Percentiles rank a stretch among this genome's conserved stretches.
These are phyloP conservation scores for Claviceps purpurea DNA, from an alignment of 2,329 filamentous ascomycete species.

Conservation along the genomic window DNA sequence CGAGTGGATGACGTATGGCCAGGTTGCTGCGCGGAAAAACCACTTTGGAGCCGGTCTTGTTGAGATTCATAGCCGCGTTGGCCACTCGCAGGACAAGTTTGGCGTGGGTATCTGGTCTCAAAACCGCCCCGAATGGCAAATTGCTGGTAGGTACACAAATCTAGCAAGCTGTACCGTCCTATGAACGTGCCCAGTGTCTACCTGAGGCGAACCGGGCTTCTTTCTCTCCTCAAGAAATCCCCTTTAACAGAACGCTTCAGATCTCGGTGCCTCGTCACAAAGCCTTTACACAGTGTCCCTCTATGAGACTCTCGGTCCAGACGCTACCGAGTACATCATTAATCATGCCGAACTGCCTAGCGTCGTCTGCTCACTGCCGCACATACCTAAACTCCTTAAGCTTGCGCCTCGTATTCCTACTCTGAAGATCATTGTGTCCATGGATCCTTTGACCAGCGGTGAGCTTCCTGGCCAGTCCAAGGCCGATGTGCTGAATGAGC, in stretches of 20 bases:
- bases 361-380: constrained; percentile 65
- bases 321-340: constrained; percentile 89
- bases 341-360: constrained; percentile 70
- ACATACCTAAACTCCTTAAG: constrained; percentile 71
- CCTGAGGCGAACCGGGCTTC: neutral
- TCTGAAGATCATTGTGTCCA: constrained; percentile 75
- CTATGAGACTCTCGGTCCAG: constrained; percentile 88
- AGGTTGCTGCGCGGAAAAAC: constrained; percentile 65
- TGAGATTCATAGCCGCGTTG: constrained; percentile 62
- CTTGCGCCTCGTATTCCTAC: constrained; percentile 61
- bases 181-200: neutral
- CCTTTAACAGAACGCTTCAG: constrained; percentile 26
- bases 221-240: neutral
- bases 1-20: constrained; percentile 70
- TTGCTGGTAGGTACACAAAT: constrained; percentile 41
- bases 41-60: constrained; percentile 79
- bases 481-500: constrained; percentile 57
- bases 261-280: constrained; percentile 79
- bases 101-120: constrained; percentile 78
- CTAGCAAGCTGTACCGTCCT: neutral
- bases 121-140: constrained; percentile 79
- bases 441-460: constrained; percentile 71
- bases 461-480: constrained; percentile 71
- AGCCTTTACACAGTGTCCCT: constrained; percentile 81
- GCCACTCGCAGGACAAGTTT: constrained; percentile 48